Percentiles rank a stretch among this genome's conserved stretches.
Evolutionary conservation across 139 green algal species (phyloP).

Genomic region (Tetraselmis striata): DNA sequence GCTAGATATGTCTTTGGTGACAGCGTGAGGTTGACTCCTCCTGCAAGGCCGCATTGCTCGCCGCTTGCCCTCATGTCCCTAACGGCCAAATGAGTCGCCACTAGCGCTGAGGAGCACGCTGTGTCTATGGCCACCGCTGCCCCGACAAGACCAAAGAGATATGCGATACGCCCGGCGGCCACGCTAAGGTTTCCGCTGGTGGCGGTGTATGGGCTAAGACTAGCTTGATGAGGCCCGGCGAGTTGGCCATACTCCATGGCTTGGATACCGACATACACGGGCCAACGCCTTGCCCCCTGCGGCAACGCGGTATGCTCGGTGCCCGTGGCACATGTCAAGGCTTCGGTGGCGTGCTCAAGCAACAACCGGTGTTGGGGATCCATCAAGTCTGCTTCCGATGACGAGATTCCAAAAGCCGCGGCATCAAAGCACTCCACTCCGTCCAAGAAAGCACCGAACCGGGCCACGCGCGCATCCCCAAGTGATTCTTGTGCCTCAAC

Average conservation of each 20-base stretch:
- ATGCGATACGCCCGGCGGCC: conserved; percentile 48
- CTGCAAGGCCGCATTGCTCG: conserved; percentile 13
- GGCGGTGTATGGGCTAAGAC: conserved; percentile 7
- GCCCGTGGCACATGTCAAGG: too few species aligned
- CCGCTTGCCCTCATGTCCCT: neutral
- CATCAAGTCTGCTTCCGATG: conserved; percentile 59
- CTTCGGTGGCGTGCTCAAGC: conserved; percentile 30
- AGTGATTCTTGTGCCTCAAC: neutral
- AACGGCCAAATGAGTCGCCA: conserved; percentile 8
- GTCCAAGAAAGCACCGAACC: conserved; percentile 63
- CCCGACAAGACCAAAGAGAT: conserved; percentile 58
- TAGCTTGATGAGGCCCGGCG: conserved; percentile 1
- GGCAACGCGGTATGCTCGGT: too few species aligned
- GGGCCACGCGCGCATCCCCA: neutral
- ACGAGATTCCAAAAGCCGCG: conserved; percentile 53
- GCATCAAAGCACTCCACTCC: conserved; percentile 64
- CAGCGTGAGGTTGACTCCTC: conserved; percentile 36
- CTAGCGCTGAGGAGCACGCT: conserved; percentile 39
- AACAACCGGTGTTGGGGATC: conserved; percentile 78
- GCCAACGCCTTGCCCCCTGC: neutral
- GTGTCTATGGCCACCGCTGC: conserved; percentile 63
- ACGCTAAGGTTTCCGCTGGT: conserved; percentile 7
- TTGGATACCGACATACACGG: neutral
- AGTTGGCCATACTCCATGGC: conserved; percentile 4
- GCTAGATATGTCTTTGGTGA: conserved; percentile 3